Evolutionary conservation across 257 asterid genomes (phyloP).

Genomic region (Nicotiana knightiana): DNA sequence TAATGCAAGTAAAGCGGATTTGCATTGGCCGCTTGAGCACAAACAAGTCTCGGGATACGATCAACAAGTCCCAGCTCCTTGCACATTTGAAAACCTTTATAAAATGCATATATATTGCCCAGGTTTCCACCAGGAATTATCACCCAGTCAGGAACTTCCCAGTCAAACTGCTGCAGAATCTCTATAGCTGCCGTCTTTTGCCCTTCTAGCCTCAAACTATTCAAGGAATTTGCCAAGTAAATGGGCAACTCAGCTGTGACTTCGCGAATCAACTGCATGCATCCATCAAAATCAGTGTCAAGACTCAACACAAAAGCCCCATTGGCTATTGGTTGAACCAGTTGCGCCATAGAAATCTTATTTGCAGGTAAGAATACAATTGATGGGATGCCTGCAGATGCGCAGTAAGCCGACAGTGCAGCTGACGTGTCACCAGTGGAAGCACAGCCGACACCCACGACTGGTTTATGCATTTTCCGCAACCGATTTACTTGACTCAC

Average conservation of each 20-base stretch:
- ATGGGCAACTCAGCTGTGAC: constrained; percentile 83
- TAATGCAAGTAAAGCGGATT: constrained; percentile 69
- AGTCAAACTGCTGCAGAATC: constrained; percentile 76
- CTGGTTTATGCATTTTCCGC: constrained; percentile 61
- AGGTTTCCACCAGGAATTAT: constrained; percentile 84
- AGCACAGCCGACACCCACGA: constrained; percentile 82
- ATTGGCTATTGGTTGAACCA: constrained; percentile 84
- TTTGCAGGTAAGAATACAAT: constrained; percentile 74
- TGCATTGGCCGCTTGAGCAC: constrained; percentile 88
- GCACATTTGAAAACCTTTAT: constrained; percentile 84
- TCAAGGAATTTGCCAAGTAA: constrained; percentile 70
- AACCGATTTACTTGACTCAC: constrained; percentile 74
- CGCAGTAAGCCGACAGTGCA: constrained; percentile 75
- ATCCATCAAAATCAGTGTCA: constrained; percentile 85
- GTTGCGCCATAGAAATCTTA: constrained; percentile 61
- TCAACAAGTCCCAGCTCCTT: constrained; percentile 76
- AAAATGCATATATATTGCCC: constrained; percentile 78
- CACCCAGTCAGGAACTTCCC: constrained; percentile 94
- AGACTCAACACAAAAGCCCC: constrained; percentile 82
- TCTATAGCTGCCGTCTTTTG: constrained; percentile 89
- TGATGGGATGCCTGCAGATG: constrained; percentile 78
- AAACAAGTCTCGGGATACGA: constrained; percentile 65
- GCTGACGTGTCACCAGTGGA: constrained; percentile 84
- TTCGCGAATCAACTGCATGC: constrained; percentile 84
- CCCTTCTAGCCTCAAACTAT: constrained; percentile 78